These are phyloP conservation scores for Hypoxylon crocopeplum DNA, from an alignment of 495 filamentous ascomycete species.

Conservation along the genomic window DNA sequence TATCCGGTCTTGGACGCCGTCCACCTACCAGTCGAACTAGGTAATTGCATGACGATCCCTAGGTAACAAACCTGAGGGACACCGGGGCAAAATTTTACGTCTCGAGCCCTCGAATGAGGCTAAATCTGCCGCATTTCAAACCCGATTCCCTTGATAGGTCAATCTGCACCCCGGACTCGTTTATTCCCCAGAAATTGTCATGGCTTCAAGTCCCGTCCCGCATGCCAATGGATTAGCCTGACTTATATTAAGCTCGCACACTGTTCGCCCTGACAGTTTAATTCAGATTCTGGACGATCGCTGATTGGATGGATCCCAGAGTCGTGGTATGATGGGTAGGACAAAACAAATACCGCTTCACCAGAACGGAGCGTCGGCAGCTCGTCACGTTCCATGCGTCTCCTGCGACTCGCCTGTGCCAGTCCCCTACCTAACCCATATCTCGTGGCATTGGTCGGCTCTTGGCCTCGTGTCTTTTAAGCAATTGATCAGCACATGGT, in stretches of 20 bases:
- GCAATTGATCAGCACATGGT: conserved; percentile 20
- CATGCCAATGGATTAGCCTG: conserved; percentile 14
- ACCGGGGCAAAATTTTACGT: not conserved
- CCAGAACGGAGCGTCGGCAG: conserved; percentile 21
- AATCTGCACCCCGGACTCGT: conserved; percentile 30
- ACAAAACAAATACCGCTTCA: conserved; percentile 13
- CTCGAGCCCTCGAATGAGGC: conserved; percentile 32
- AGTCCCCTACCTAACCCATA: conserved; percentile 33
- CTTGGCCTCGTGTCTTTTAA: conserved; percentile 14
- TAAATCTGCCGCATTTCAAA: conserved; percentile 39
- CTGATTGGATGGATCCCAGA: conserved; percentile 17
- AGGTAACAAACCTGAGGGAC: not conserved
- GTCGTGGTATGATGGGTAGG: conserved; percentile 19
- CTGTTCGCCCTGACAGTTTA: conserved; percentile 3
- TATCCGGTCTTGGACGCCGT: conserved; percentile 37
- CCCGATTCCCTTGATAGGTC: conserved; percentile 26
- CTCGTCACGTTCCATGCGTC: conserved; percentile 19
- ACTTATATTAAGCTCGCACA: conserved; percentile 27
- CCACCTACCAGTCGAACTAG: conserved; percentile 12
- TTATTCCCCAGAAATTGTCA: conserved; percentile 30
- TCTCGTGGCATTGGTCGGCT: conserved; percentile 5
- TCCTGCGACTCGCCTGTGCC: conserved; percentile 17
- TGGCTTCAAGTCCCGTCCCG: conserved; percentile 22
- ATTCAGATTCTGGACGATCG: not conserved
- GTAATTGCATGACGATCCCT: conserved; percentile 25